Percentiles rank a stretch among this genome's conserved stretches.
Conservation (phyloP, 768 basidiomycete species). For the Trametes sanguinea region DNA sequence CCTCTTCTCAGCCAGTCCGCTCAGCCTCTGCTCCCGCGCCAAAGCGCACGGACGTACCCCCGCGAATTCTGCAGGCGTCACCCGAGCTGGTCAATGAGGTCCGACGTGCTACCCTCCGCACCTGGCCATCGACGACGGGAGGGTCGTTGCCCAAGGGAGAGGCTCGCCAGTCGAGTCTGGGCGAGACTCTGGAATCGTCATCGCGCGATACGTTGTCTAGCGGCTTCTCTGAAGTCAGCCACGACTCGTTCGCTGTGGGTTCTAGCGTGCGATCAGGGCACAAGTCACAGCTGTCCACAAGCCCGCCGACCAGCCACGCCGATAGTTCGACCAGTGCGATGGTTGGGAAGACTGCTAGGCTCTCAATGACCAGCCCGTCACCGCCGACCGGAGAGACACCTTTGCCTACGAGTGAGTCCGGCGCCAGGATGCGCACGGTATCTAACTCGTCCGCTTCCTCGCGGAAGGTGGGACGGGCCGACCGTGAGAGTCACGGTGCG, state of each 20-base stretch:
- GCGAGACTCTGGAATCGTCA: not conserved
- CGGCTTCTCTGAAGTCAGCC: constrained; percentile 15
- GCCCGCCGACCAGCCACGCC: constrained; percentile 22
- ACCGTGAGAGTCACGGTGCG: not conserved
- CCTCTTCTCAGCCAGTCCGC: not conserved
- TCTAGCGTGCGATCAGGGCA: constrained; percentile 4
- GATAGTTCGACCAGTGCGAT: constrained; percentile 25
- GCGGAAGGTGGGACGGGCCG: not conserved
- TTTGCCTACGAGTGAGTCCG: not conserved
- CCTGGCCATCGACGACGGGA: constrained; percentile 4
- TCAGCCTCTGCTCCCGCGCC: not conserved
- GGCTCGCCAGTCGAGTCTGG: not conserved
- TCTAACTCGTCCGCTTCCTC: constrained; percentile 4
- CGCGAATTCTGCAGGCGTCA: constrained; percentile 21
- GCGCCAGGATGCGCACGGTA: constrained; percentile 2
- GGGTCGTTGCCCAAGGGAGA: too few relatives aligned
- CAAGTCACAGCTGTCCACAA: constrained; percentile 13
- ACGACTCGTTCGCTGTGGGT: constrained; percentile 13
- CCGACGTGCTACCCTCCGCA: constrained; percentile 19
- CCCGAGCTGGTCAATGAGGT: constrained; percentile 28
- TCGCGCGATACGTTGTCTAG: constrained; percentile 1
- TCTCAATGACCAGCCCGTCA: constrained; percentile 19
- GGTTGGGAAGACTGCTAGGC: constrained; percentile 19
- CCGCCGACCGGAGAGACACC: not conserved
- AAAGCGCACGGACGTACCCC: not conserved